Base-by-base conservation (phyloP, 495 filamentous ascomycete genomes). In the Neurospora intermedia region DNA sequence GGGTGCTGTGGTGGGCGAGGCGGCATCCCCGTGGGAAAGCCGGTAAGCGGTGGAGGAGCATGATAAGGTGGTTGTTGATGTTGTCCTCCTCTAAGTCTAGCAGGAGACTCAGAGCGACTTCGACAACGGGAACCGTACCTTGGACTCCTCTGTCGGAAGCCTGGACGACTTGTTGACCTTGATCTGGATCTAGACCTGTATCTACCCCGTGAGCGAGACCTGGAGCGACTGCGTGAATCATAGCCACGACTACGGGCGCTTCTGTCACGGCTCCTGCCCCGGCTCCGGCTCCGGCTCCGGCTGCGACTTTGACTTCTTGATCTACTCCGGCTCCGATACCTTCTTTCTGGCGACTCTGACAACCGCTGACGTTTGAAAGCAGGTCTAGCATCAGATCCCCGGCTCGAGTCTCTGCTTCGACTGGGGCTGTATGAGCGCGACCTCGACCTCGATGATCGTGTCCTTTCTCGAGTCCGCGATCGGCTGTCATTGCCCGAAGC, bases 141-240 rank as follows among this genome's bases (percentile, higher is more conserved):
- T 69, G 69, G 70, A 74, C 78, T 74, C 71, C 74, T 70, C 72
- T 69, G 80, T 71, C 74, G 75, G 70, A 73, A 77, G 69, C 66
- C 77, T 73, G 72, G 77, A 69, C 74, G 79, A 73, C 76, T 80
- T 43, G 76, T 78, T 69, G 72, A 82, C 74, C 72, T 76, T 38
- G 86, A 86, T 15, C 80, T 80, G 0, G 85, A 85, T 46, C 76
- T 80, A 20, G 81, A 82, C 35, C 77, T 77, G 13, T 81, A 82
- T 35, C 74, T 75, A 39, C 75, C 79, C 40, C 75, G 79, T 27
- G 82, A 82, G 40, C 77, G 73, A n/a, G 66, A 73, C 27, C 74
- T 72, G 66, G 73, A 76, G 11, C 38, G 75, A 9, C 69, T 71
- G 10, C 70, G 54, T 38, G 69, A 39, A 73, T 3, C 72, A 69